Percentiles rank a stretch among this genome's conserved stretches.
phyloP scores from a whole-genome alignment of 2,329 filamentous ascomycete species.

The Mollisia scopiformis region DNA sequence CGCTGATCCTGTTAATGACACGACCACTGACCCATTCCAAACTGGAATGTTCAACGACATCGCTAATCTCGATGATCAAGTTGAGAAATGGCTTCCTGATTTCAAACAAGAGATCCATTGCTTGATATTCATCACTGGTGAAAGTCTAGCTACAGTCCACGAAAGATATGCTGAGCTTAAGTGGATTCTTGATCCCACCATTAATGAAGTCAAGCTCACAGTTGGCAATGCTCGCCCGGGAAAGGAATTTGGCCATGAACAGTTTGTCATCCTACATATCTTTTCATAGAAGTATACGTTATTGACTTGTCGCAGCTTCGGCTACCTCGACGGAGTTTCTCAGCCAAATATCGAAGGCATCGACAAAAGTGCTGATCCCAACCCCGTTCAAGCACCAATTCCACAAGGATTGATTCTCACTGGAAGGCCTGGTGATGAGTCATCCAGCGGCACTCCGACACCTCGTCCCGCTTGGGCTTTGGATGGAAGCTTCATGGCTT shows the following conservation, averaged over 20 bases:
- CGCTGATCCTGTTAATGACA: not conserved
- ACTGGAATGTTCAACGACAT: not conserved
- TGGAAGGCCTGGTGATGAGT: constrained; percentile 40
- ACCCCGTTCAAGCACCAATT: constrained; percentile 28
- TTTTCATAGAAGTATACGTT: not conserved
- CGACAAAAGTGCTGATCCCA: constrained; percentile 33
- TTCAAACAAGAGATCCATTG: constrained; percentile 42
- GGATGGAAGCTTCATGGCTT: constrained; percentile 48
- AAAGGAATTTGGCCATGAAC: constrained; percentile 40
- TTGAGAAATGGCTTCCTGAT: constrained; percentile 34
- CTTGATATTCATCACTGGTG: constrained; percentile 40
- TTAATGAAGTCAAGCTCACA: constrained; percentile 37
- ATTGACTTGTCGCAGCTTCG: constrained; percentile 38
- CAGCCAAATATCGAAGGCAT: constrained; percentile 43
- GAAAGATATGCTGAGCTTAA: constrained; percentile 36
- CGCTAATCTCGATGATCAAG: constrained; percentile 2
- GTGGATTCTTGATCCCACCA: constrained; percentile 35
- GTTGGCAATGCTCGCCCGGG: constrained; percentile 40
- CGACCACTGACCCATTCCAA: not conserved
- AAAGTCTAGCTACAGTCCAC: constrained; percentile 32
- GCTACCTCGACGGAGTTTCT: constrained; percentile 46
- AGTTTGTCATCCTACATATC: constrained; percentile 33
- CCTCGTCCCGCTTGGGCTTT: constrained; percentile 42
- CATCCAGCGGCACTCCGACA: not conserved
- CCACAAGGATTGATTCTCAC: constrained; percentile 42